phyloP scores from a whole-genome alignment of 208 protist species.

The Angomonas desouzai region DNA sequence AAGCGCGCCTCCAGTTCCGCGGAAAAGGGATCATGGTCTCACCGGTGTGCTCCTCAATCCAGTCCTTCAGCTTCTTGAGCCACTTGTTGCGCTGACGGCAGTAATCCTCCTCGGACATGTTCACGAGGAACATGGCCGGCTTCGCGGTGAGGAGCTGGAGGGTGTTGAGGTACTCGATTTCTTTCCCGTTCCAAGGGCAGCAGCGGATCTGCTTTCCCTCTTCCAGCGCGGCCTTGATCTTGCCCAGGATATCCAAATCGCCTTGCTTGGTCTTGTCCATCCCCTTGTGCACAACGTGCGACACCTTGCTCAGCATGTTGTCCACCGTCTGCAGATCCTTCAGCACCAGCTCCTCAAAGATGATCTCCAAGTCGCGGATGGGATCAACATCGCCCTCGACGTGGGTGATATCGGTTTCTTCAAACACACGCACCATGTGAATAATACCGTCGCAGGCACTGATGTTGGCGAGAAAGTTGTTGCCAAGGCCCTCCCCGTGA shows the following conservation, averaged over 20 bases:
- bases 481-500: conserved; percentile 97
- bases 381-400: conserved; percentile 98
- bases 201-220: conserved; percentile 90
- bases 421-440: conserved; percentile 97
- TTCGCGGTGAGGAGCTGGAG: conserved; percentile 98
- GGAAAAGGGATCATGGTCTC: conserved; percentile 97
- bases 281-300: conserved; percentile 82
- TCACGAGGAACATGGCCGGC: conserved; percentile 98
- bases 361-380: conserved; percentile 96
- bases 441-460: conserved; percentile 97
- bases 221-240: conserved; percentile 78
- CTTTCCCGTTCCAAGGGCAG: conserved; percentile 92
- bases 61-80: conserved; percentile 96
- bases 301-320: conserved; percentile 80
- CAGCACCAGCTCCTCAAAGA: conserved; percentile 95
- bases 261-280: conserved; percentile 89
- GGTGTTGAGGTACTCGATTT: conserved; percentile 95
- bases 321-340: conserved; percentile 97
- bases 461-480: conserved; percentile 99
- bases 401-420: conserved; percentile 96
- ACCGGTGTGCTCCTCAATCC: conserved; percentile 92
- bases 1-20: conserved; percentile 90
- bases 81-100: conserved; percentile 97
- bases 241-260: conserved; percentile 80
- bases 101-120: conserved; percentile 97